Base-by-base conservation (phyloP, 345 rosid species). In the Theobroma cacao region DNA sequence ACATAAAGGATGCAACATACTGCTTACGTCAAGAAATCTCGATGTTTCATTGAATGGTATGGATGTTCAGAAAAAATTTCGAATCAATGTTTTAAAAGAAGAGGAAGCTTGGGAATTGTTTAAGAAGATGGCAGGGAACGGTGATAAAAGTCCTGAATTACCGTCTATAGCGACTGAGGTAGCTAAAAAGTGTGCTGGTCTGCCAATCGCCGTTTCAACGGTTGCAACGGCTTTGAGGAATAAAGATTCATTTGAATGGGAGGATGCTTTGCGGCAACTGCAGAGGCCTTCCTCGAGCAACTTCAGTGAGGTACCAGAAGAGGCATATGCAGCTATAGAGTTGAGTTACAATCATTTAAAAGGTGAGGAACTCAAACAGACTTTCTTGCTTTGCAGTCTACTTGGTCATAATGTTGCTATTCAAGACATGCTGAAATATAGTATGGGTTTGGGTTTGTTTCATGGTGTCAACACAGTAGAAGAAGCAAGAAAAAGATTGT, bases 361-460 rank as follows among this genome's bases (percentile, higher is more conserved):
- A 1, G 45, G 71, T 1, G 64, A 81, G n/a, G 83, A 75, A 11
- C 60, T 55, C 17, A 40, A 77, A 40, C 26, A 47, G 5, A 41
- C 60, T 6, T 81, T 86, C 12, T 55, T 77, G 8, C 75, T 78
- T 22, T 82, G 52, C 24, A 10, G 53, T 26, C 73, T 41, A 20
- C 9, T 71, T 17, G 31, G 50, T 18, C 38, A 41, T 34, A 0
- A 67, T 55, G 18, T 41, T 38, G 2, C 4, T 0, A 24, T 45
- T 12, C 5, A 3, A 10, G 58, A 24, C 24, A 22, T 69, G 58
- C n/a, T 69, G 34, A 28, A 15, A 9, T 69, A 26, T 47, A 12
- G 8, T 11, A 13, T 52, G 36, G 88, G 81, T 1, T 30, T 73
- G 53, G 61, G 79, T 0, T 28, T 83, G 41, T 81, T 82, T 17